Evolutionary conservation across 23 red algal genomes (phyloP).

Genomic region (Gracilariopsis chorda): DNA sequence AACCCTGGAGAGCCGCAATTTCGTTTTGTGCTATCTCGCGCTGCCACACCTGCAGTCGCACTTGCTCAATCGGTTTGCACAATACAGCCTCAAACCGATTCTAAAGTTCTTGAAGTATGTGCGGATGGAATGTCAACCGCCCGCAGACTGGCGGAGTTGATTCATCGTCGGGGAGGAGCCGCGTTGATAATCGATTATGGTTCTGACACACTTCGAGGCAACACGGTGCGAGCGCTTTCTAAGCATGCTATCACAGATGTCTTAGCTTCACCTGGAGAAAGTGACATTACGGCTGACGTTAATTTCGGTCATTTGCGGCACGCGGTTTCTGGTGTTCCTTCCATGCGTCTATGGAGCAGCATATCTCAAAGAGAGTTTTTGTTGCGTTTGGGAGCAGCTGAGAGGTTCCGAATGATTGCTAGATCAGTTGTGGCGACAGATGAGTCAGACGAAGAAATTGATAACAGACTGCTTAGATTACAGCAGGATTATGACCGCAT

Average conservation of each 20-base stretch:
- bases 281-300: slow-evolving; percentile 94
- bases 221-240: slow-evolving; percentile 69
- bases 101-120: slow-evolving; percentile 17
- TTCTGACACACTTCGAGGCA: neutral
- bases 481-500: slow-evolving; percentile 49
- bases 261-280: slow-evolving; percentile 60
- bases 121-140: slow-evolving; percentile 4
- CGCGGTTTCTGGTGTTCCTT: slow-evolving; percentile 18
- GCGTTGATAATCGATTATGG: slow-evolving; percentile 93
- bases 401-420: slow-evolving; percentile 45
- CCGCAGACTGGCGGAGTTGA: slow-evolving; percentile 3
- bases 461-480: slow-evolving; percentile 17
- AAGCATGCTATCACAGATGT: slow-evolving; percentile 60
- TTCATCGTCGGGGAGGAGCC: slow-evolving; percentile 30
- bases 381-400: slow-evolving; percentile 62
- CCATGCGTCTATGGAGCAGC: slow-evolving; percentile 19
- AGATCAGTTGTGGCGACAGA: neutral
- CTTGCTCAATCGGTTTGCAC: slow-evolving; percentile 2
- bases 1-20: slow-evolving; percentile 26
- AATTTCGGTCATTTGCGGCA: slow-evolving; percentile 66
- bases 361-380: slow-evolving; percentile 77
- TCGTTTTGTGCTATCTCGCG: slow-evolving; percentile 57
- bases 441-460: neutral
- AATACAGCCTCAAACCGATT: neutral
- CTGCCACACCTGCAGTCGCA: slow-evolving; percentile 58